Evolutionary conservation across 164 flowering plant genomes (phyloP).

Genomic region (Nymphaea thermarum): DNA sequence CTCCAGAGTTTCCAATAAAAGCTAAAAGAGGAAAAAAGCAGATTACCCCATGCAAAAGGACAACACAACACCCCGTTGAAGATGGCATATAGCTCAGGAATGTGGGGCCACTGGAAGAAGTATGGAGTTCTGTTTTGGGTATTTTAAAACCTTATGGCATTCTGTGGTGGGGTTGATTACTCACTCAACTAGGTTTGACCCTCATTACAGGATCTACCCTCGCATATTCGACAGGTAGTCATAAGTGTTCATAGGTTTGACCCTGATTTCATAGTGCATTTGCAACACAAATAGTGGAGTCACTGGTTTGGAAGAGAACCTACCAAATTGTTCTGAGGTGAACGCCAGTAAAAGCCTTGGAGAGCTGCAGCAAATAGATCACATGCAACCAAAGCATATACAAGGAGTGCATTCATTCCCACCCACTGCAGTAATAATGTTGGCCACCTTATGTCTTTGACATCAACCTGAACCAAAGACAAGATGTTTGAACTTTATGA

Average conservation of each 20-base stretch:
- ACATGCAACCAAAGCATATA: conserved; percentile 67
- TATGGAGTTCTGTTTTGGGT: no score
- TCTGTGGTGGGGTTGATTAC: no score
- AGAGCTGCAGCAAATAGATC: conserved; percentile 54
- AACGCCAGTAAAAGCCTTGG: conserved; percentile 73
- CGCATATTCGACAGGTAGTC: not conserved
- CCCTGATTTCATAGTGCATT: not conserved
- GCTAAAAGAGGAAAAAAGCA: no score
- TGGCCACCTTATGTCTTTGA: conserved; percentile 25
- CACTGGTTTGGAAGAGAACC: not conserved
- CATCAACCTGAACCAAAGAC: conserved; percentile 47
- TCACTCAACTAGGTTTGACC: not conserved
- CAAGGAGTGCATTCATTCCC: conserved; percentile 73
- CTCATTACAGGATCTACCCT: not conserved
- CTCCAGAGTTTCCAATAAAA: no score
- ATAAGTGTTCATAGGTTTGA: not conserved
- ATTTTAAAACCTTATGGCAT: no score
- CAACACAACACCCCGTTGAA: no score
- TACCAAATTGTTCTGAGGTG: conserved; percentile 72
- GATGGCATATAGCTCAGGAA: no score
- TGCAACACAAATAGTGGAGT: not conserved
- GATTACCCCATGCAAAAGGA: no score
- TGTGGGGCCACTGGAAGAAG: no score
- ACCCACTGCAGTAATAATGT: conserved; percentile 52
- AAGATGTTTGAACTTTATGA: not conserved